Evolutionary conservation across 352 stramenopile species (phyloP).

Genomic region (Achlya hypogyna): DNA sequence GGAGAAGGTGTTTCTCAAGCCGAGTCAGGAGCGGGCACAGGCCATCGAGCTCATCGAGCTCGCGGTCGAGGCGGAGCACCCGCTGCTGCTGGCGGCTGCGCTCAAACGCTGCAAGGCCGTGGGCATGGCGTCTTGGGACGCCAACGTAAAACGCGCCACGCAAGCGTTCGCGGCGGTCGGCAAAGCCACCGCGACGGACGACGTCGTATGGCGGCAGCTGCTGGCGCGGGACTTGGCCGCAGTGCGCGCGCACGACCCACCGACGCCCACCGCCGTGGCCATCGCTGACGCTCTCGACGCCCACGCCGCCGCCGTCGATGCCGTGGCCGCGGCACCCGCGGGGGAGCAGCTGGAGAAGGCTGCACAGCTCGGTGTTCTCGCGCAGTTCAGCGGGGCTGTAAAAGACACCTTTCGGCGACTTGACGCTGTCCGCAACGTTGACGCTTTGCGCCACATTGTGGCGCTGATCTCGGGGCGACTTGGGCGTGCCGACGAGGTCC

Average conservation of each 20-base stretch:
- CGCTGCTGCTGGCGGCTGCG: conserved; percentile 8
- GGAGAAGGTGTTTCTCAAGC: background rate
- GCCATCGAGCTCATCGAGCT: conserved; percentile 13
- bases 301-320: background rate
- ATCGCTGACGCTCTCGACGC: background rate
- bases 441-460: background rate
- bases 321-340: background rate
- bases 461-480: background rate
- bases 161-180: background rate
- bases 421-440: conserved; percentile 1
- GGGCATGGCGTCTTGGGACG: conserved; percentile 19
- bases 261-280: background rate
- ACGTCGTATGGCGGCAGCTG: conserved; percentile 3
- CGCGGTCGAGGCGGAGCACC: conserved; percentile 1
- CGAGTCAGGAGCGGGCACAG: conserved; percentile 1
- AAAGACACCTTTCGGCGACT: background rate
- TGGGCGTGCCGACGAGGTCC: background rate
- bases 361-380: background rate
- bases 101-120: conserved; percentile 4
- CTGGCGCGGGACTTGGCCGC: background rate
- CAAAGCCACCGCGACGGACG: background rate
- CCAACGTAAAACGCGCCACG: conserved; percentile 1
- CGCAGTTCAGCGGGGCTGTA: background rate
- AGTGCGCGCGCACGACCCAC: background rate
- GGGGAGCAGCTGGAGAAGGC: conserved; percentile 3